Percentiles rank a stretch among this genome's conserved stretches.
phyloP scores from a whole-genome alignment of 441 rosid genomes.

The Sinapis alba region DNA sequence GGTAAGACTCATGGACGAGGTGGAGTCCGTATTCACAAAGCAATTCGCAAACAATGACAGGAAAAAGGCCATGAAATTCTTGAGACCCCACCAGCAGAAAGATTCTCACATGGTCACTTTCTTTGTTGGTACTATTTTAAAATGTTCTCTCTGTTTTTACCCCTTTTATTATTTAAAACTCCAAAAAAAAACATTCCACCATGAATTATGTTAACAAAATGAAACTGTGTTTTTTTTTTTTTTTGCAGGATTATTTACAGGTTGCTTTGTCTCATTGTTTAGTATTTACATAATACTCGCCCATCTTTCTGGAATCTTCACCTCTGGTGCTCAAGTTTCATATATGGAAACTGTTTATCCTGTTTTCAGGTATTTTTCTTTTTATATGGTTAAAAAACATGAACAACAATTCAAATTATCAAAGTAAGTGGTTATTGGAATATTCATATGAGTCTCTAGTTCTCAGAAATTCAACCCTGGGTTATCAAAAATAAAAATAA shows the following conservation, averaged over 20 bases:
- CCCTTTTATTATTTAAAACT: background rate
- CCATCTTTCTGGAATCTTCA: constrained; percentile 78
- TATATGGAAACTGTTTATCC: constrained; percentile 93
- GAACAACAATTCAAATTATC: too few relatives aligned
- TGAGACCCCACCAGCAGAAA: constrained; percentile 85
- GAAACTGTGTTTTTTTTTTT: background rate
- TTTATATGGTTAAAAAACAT: background rate
- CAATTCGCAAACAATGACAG: constrained; percentile 94
- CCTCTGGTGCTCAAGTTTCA: constrained; percentile 48
- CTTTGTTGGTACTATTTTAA: constrained; percentile 70
- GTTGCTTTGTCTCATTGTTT: constrained; percentile 85
- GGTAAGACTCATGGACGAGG: constrained; percentile 95
- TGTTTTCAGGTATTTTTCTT: constrained; percentile 75
- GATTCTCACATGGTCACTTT: constrained; percentile 98
- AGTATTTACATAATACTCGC: constrained; percentile 82
- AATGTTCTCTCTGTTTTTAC: background rate
- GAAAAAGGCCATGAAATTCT: constrained; percentile 96
- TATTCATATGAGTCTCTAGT: too few relatives aligned
- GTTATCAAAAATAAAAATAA: too few relatives aligned
- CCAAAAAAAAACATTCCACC: background rate
- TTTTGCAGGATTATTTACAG: constrained; percentile 86
- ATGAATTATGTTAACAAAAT: background rate
- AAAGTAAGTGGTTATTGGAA: too few relatives aligned
- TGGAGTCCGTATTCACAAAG: constrained; percentile 95
- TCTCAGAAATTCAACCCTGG: too few relatives aligned